Evolutionary conservation across 441 rosid species (phyloP).

Genomic region (Aquilaria agallochum): DNA sequence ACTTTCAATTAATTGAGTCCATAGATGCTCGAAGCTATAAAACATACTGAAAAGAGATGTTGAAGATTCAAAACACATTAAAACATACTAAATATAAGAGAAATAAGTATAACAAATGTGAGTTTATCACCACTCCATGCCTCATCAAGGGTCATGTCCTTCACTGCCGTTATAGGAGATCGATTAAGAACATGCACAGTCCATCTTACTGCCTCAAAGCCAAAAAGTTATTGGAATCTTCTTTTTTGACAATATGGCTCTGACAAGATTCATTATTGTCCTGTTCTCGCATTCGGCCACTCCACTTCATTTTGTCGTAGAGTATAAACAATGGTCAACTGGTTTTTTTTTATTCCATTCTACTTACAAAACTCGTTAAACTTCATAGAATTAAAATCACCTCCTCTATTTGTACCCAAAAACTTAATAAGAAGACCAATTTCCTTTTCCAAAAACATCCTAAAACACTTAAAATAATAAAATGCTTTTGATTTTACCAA

Average conservation of each 20-base stretch:
- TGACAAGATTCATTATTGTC: background rate
- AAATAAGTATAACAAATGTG: too few species aligned
- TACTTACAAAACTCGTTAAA: constrained; percentile 2
- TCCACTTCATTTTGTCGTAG: constrained; percentile 2
- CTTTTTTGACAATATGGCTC: background rate
- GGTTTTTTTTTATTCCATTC: background rate
- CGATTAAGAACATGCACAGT: constrained; percentile 1
- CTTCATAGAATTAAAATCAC: background rate
- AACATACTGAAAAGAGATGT: too few species aligned
- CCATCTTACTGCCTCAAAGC: background rate
- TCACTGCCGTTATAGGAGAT: background rate
- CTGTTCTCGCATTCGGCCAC: background rate
- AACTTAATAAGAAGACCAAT: background rate
- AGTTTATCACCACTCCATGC: too few species aligned
- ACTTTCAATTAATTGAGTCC: too few species aligned
- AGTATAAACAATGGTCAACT: background rate
- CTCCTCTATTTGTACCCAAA: background rate
- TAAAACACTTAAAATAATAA: too few species aligned
- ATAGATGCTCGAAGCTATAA: too few species aligned
- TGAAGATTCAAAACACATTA: too few species aligned
- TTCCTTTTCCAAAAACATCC: background rate
- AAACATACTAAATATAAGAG: too few species aligned
- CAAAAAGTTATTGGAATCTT: background rate
- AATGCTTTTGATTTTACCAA: too few species aligned
- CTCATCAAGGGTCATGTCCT: too few species aligned